Evolutionary conservation across 2,329 filamentous ascomycete species (phyloP), one percentile per base, ranked within the genome.

Genomic region (Exophiala mesophila): DNA sequence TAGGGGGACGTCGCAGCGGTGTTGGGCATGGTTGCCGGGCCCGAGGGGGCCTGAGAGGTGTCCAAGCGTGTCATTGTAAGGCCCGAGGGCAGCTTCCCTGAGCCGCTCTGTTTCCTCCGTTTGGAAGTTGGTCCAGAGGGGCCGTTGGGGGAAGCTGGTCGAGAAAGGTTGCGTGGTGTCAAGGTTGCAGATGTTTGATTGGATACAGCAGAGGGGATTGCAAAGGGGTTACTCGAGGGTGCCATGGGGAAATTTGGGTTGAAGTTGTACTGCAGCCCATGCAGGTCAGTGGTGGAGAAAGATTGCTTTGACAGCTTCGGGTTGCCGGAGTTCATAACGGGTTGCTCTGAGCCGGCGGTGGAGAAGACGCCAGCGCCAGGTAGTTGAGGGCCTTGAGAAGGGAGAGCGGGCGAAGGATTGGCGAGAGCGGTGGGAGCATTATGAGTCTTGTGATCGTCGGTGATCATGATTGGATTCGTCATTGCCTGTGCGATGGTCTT

Each of bases 371-470:
- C 64, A 41, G 66, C 60, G 39, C 65, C 68, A 12, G 70, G 61
- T 15, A 70, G 56, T 46, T 66, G 63, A 26, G 61, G 60, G 23
- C 58, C 60, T 50, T 67, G 63, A 9, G 55, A 63, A 10, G 63
- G 57, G 4, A 63, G 52, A 31, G 62, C 46, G 44, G 58, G 53
- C 44, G 64, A 53, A 40, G 59, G 58, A 37, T 57, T 67, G 56
- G 36, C 49, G 47, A 24, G 53, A 31, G 55, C 46, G 43, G 56
- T 62, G 51, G 71, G 65, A 37, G 72, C 63, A 44, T 66, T 63
- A 55, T 87, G 84, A 5, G 88, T 95, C 69, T 97, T 97, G 70
- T 97, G 90, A 59, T 98, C 90, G 61, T 98, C 90, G 1, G 92
- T 97, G 51, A 97, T 96, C 77, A 96, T 90, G 52, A 97, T 94